Evolutionary conservation across 1,284 basidiomycete genomes (phyloP), one percentile per base, ranked within the genome.

Genomic region (Fistulinella cinereoalba): DNA sequence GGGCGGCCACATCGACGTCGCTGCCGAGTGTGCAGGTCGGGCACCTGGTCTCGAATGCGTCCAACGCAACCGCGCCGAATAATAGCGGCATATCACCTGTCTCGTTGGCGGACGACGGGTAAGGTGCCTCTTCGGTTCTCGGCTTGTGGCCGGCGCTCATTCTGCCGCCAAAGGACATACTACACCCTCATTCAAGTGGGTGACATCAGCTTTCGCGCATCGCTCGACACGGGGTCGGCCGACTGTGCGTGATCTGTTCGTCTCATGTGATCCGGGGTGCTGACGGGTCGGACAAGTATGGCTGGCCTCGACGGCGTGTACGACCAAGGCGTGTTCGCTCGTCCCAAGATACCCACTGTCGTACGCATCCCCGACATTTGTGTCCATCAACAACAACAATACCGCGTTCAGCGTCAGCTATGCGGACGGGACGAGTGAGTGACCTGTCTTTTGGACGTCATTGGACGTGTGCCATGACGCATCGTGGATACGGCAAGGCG

Each of bases 191-290:
- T 87, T 39, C 64, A 74, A 49, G 68, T 74, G 32, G 87, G 85
- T 32, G 69, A 72, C 49, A 76, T 85, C 51, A 78, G 66, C 56
- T 84, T 88, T 54, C 81, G 85, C 15, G 76, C 83, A n/a, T 77
- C 78, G 1, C 66, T 89, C 33, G 86, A 89, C 62, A 88, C 87
- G 1, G 88, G 73, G n/a, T 89, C 87, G 4, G 75, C 85, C 11
- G 60, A 62, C 28, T 33, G 60, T 62, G 5, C 31, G 31, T 33
- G n/a, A n/a, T 27, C 59, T 60, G 24, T 1, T 19, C 33, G 31
- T 49, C 37, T 8, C 23, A 33, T 36, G n/a, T 32, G 4, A 15
- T n/a, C 15, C 32, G 1, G 6, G 9, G 19, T 37, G 24, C 46
- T 55, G 11, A 33, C 33, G 15, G 15, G 18, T 28, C 16, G 28